Evolutionary conservation across 805 yeast species (phyloP), one percentile per base, ranked within the genome.

Genomic region (Yarrowia sp.): DNA sequence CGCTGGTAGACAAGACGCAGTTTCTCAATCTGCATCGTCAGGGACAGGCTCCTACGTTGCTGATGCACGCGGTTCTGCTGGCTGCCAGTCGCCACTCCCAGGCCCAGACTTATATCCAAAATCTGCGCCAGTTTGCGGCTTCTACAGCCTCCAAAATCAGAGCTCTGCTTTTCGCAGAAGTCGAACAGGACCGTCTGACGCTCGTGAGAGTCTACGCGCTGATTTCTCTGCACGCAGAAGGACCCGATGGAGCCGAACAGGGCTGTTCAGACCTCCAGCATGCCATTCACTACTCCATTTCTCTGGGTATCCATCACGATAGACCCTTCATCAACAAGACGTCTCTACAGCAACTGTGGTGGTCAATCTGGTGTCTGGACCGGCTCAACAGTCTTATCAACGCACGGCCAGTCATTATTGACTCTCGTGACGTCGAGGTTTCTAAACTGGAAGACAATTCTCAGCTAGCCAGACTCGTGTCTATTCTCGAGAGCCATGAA

Each of bases 41-140:
- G 63, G 77, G 71, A 66, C 74, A 71, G 69, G 79, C 73, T 70
- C 83, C 72, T 1, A 78, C 79, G 9, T 68, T 79, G 19, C 71
- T 80, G 32, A 66, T 77, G 19, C 81, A 80, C 64, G 80, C 82
- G 0, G 77, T 81, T 38, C 71, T 80, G n/a, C 69, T 81, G 21
- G 75, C 73, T 12, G 78, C 81, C 0, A 76, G 81, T 10, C 70
- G 81, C 19, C 81, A 81, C 64, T 76, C 76, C 1, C 69, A 71
- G 14, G 79, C 80, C 8, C 68, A 67, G 14, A 67, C 67, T 35
- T 71, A 70, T 36, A 66, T 78, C 5, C 76, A 74, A 51, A 49
- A 72, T 10, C 70, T 76, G 30, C 69, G 74, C 24, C 71, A 71
- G 59, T 75, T 75, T 67, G 75, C 78, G 32, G 67, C 75, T 5